Evolutionary conservation across 2,329 filamentous ascomycete genomes (phyloP), one percentile per base, ranked within the genome.

Genomic region (Calycina herbarum): DNA sequence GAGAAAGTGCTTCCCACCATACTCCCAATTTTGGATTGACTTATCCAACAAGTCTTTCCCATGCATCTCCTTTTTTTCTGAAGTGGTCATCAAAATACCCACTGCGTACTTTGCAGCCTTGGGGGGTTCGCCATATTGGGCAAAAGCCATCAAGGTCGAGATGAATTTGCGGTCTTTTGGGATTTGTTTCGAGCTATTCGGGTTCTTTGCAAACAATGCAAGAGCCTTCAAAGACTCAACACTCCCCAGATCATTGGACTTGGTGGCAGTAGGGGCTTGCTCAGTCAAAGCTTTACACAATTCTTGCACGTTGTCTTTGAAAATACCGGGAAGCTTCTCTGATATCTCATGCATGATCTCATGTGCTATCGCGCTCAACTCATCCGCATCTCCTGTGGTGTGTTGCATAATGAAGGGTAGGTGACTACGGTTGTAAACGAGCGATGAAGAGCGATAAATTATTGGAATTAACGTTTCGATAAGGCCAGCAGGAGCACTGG

Each of bases 391-490:
- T 10, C 88, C 94, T 73, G 93, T 89, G 11, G 94, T 93, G 73
- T 90, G 91, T 65, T 93, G 89, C 81, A 98, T 92, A 68, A 98
- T 94, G 0, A 92, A 89, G 2, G 94, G 88, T 20, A 99, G 88
- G 76, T 99, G 94, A 76, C 94, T 98, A 74, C 92, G 89, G 79
- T 97, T 99, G 80, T 96, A 97, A 70, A 97, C 86, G 69, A 99
- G 84, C 65, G 92, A 89, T 40, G 92, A 90, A 63, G 89, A 89
- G 56, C 93, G 88, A 76, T 96, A 97, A 4, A 98, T 81, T 17
- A 99, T 82, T 5, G 93, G 91, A 5, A 89, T 86, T 31, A 99
- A 77, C 0, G 93, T 96, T 42, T 96, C 92, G 3, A 96, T 80
- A 58, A 95, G 82, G 33, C 82, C 81, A n/a, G 78, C 73, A n/a